A percentile compares a stretch with the other conserved stretches of the same genome.
phyloP scores from a whole-genome alignment of 176 grass and related monocot genomes.

The Bothriochloa decipiens region DNA sequence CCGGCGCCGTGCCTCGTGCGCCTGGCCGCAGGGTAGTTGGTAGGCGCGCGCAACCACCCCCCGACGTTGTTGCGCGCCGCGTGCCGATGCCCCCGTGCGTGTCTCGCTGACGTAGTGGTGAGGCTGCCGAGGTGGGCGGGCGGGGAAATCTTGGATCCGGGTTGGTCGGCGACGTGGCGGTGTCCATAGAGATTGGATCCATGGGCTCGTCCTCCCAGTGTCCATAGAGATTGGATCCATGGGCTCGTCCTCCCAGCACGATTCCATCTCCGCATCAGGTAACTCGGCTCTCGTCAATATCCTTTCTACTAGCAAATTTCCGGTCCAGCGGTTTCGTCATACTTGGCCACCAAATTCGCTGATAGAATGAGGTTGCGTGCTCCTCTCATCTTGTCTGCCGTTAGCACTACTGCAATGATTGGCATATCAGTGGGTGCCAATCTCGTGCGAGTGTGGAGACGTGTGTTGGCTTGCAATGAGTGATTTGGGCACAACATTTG shows the following conservation, averaged over 20 bases:
- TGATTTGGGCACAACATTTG: not conserved
- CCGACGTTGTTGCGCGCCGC: too few relatives aligned
- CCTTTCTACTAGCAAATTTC: not conserved
- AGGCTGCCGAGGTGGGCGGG: not conserved
- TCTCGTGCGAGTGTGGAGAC: not conserved
- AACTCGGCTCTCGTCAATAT: not conserved
- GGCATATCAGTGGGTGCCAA: not conserved
- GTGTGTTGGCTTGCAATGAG: not conserved
- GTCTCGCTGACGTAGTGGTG: too few relatives aligned
- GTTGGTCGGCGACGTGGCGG: constrained; percentile 38
- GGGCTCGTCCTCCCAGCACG: constrained; percentile 46
- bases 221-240: constrained; percentile 56
- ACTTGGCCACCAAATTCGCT: not conserved
- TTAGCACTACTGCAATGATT: not conserved
- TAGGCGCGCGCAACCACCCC: too few relatives aligned
- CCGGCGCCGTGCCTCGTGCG: too few relatives aligned
- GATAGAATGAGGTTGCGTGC: not conserved
- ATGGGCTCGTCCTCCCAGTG: constrained; percentile 47
- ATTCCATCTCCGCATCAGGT: constrained; percentile 35
- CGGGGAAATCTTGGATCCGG: constrained; percentile 24
- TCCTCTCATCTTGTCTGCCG: not conserved
- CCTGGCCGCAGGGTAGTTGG: too few relatives aligned
- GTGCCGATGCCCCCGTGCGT: too few relatives aligned
- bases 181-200: constrained; percentile 51
- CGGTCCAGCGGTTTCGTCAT: not conserved